Conservation (phyloP, 2,329 filamentous ascomycete species). For the Neopestalotiopsis sp. region DNA sequence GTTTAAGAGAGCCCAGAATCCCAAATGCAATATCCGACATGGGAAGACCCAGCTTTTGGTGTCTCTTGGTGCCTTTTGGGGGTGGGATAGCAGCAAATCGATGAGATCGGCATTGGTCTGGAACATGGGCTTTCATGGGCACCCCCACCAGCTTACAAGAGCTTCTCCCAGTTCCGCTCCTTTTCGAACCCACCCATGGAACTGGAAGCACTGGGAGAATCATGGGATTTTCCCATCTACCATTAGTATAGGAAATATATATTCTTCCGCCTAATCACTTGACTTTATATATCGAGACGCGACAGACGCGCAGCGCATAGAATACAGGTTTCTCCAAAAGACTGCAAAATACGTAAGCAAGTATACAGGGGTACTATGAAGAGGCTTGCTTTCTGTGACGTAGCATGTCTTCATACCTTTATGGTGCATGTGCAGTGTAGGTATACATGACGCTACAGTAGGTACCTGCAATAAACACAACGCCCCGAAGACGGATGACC, state of each 20-base stretch:
- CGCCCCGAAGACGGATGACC: neutral
- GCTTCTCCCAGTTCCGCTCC: neutral
- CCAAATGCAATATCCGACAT: slow-evolving; percentile 4
- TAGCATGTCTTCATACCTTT: too few species aligned
- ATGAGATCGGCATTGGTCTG: neutral
- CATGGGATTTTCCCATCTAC: neutral
- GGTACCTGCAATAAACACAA: neutral
- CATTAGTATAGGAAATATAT: neutral
- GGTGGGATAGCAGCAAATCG: neutral
- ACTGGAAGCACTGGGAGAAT: neutral
- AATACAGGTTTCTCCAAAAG: too few species aligned
- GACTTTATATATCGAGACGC: too few species aligned
- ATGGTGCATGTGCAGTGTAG: too few species aligned
- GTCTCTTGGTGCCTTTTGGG: neutral
- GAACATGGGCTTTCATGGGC: neutral
- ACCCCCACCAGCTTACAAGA: slow-evolving; percentile 1
- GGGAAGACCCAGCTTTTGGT: neutral
- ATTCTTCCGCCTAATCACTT: neutral
- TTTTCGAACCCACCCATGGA: neutral
- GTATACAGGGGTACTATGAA: too few species aligned
- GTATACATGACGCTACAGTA: neutral
- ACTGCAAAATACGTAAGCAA: too few species aligned
- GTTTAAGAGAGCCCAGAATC: slow-evolving; percentile 8
- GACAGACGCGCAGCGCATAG: too few species aligned
- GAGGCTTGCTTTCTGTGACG: too few species aligned